Base-by-base conservation (phyloP, 2,329 filamentous ascomycete species). In the Claviceps maximensis region DNA sequence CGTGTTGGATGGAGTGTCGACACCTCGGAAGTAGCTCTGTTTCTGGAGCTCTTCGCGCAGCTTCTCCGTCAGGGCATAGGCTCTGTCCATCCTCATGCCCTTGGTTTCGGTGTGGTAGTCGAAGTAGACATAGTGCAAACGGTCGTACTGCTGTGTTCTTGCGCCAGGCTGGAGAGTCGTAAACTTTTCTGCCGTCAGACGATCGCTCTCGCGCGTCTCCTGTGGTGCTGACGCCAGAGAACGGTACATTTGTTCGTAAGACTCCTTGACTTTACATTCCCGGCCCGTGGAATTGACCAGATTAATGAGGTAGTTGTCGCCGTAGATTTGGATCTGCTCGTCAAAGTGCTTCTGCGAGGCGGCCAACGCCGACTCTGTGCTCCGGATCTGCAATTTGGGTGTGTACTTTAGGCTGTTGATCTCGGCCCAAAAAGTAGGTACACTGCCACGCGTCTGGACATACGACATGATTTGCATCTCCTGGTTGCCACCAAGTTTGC, bases 91-190 rank as follows among this genome's bases (percentile, higher is more conserved):
- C 63, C 87, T 83, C 62, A 96, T 77, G 40, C 91, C 91, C 71
- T 96, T 96, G 49, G 94, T 98, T 71, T 98, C 93, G 64, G 85
- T 89, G 73, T 98, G 94, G 68, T 94, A 98, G 71, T 98, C 93
- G 65, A 98, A 98, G 73, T 97, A 98, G 61, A 97, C 72, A 68
- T 98, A 98, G 71, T 98, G 91, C 46, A 98, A 73, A 46, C 84
- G 84, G 67, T 96, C 90, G 67, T 86, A 87, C 57, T 83, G 75
- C 57, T 86, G 68, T 49, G 58, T 79, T 54, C 74, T 73, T 48
- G 73, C 73, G 47, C 79, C 71, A 61, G 74, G 74, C 64, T 95
- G 86, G 57, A 95, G 80, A 31, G 84, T 75, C 62, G 83, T 86
- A 66, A 95, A 86, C 67, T 93, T 91, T 64, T 96, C 90, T 41